A percentile compares a stretch with the other conserved stretches of the same genome.
These are phyloP conservation scores for Proliferodiscus dingleyae DNA, from an alignment of 2,329 filamentous ascomycete genomes.

Conservation along the genomic window DNA sequence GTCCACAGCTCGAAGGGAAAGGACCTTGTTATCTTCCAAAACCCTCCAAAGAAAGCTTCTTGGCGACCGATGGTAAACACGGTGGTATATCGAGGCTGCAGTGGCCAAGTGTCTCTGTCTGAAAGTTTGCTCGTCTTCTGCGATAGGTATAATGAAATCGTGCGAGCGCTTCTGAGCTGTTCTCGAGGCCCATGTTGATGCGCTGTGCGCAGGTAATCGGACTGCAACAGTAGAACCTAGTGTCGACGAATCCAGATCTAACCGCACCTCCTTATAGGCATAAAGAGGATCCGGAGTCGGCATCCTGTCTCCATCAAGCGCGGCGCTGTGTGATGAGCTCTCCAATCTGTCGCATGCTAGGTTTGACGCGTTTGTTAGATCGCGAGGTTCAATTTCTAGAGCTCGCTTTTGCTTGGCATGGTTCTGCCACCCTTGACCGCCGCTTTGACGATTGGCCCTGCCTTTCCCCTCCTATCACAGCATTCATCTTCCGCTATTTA, in stretches of 20 bases:
- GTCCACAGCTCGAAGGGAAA: slow-evolving; percentile 82
- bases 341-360: slow-evolving; percentile 22
- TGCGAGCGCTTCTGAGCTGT: slow-evolving; percentile 38
- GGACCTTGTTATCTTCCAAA: slow-evolving; percentile 69
- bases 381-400: background rate
- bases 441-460: too few species aligned
- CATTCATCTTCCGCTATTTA: too few species aligned
- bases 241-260: slow-evolving; percentile 73
- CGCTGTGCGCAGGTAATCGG: slow-evolving; percentile 54
- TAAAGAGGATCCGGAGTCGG: slow-evolving; percentile 56
- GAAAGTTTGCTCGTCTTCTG: slow-evolving; percentile 70
- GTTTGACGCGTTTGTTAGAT: slow-evolving; percentile 13
- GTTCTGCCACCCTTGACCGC: background rate
- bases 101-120: slow-evolving; percentile 68
- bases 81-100: slow-evolving; percentile 79
- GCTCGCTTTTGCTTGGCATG: background rate
- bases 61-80: slow-evolving; percentile 69
- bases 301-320: slow-evolving; percentile 63
- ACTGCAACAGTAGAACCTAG: slow-evolving; percentile 66
- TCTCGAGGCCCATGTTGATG: slow-evolving; percentile 27
- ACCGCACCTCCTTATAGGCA: slow-evolving; percentile 80
- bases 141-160: slow-evolving; percentile 34
- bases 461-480: too few species aligned
- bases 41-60: slow-evolving; percentile 89
- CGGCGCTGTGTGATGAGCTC: slow-evolving; percentile 6